Evolutionary conservation across 2,329 filamentous ascomycete species (phyloP), one percentile per base, ranked within the genome.

Genomic region (Magnaporthales sp.): DNA sequence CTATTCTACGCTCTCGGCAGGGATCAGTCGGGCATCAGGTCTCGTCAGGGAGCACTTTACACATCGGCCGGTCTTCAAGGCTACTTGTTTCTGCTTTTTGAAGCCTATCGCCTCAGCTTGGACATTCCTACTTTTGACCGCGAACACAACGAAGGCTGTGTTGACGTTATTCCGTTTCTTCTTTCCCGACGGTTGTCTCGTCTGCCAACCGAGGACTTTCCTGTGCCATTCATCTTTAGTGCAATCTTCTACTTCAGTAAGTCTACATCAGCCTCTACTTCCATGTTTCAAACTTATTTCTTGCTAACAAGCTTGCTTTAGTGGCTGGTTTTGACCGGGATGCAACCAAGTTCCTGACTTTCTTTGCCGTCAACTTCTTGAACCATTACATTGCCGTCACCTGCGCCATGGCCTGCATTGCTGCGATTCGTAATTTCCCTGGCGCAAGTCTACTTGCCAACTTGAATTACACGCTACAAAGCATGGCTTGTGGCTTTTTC

Each of bases 61-160:
- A 91, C 86, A 1, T 86, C 89, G 0, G 83, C 89, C 7, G 89
- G 86, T 4, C 80, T 93, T 6, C 91, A 93, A 72, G 90, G 90
- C 1, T 93, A 93, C 72, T 80, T 93, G 3, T 88, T 92, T 64
- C 80, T 93, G 11, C 80, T 92, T 13, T 93, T 91, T 68, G 91
- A 93, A 75, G 88, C 86, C 0, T 93, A 91, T 71, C 86, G 91
- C 4, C 78, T 93, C 67, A 91, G 89, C 0, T 83, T 90, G 64
- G 91, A 93, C 69, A 91, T 93, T 15, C 85, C 86, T 29, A 81
- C 90, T 0, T 94, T 92, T 72, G 91, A 94, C 71, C 86, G 91
- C 66, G 91, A 93, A 72, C 83, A 86, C 32, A 87, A 86, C 32
- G 91, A 93, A 74, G 87, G 89, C 3, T 90, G 91, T 24, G 89